Evolutionary conservation across 2,329 filamentous ascomycete genomes (phyloP), one percentile per base, ranked within the genome.

Genomic region (Ceratocystis papillata): DNA sequence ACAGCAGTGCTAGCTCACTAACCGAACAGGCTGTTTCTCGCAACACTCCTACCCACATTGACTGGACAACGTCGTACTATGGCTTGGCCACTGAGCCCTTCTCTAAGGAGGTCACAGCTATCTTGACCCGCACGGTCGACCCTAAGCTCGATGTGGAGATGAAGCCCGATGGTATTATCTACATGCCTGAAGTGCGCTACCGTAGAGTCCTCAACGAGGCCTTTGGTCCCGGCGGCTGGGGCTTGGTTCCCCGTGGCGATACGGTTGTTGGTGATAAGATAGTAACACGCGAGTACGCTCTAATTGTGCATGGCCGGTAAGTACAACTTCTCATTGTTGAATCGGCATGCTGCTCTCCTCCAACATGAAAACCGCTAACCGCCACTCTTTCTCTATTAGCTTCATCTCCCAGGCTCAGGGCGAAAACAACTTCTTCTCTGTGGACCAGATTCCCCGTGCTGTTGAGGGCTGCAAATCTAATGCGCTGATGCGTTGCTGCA

Each of bases 391-490:
- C 17, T 44, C 5, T 46, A 46, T 60, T 66, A 96, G 93, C 69
- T 87, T 96, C 70, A 89, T 97, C 57, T 91, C 88, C 33, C 88
- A 97, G 71, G 91, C 94, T 0, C 88, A 94, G 70, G 94, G 94
- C 73, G 94, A 97, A 76, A 93, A 96, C 79, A 85, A 89, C 70
- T 99, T 95, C 77, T 99, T 97, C 78, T 85, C 83, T 71, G 83
- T 90, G 44, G 92, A 96, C 71, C 88, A 88, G 65, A 91, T 99
- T 69, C 91, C 94, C 30, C 96, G 92, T 1, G 92, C 94, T 7
- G 92, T 92, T 68, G 94, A 99, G 77, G 94, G 94, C 64, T 96
- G 91, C 81, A 96, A 96, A 77, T 96, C 91, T 69, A 99, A 99
- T 74, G 94, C 94, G 12, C 81, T 99, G 70, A 95, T 97, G 86